Percentiles rank a stretch among this genome's conserved stretches.
phyloP scores from a whole-genome alignment of 2,329 filamentous ascomycete species.

The Stemphylium beticola region DNA sequence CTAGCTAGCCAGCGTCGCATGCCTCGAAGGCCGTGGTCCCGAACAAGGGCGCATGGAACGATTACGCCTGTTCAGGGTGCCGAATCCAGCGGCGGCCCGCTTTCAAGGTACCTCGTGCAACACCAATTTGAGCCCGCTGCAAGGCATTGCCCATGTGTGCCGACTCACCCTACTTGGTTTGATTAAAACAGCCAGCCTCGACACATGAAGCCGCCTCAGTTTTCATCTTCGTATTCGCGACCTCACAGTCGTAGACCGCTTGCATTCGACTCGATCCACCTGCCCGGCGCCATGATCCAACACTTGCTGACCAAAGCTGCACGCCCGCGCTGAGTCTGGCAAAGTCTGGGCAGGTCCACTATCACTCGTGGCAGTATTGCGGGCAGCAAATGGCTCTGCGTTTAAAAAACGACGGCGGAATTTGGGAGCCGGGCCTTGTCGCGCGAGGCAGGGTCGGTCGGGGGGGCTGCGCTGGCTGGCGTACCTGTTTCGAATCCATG shows the following conservation, averaged over 20 bases:
- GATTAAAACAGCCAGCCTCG: constrained; percentile 15
- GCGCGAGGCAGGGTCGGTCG: constrained; percentile 14
- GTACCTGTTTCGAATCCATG: constrained; percentile 43
- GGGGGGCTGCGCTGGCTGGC: constrained; percentile 22
- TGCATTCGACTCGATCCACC: constrained; percentile 10
- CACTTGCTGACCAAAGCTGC: constrained; percentile 34
- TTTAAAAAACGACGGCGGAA: constrained; percentile 42
- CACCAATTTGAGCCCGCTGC: constrained; percentile 36
- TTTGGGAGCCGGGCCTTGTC: constrained; percentile 37
- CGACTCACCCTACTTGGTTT: constrained; percentile 2
- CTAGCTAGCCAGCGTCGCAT: constrained; percentile 24
- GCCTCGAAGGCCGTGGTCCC: constrained; percentile 39
- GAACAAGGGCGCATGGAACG: constrained; percentile 44
- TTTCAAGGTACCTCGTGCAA: constrained; percentile 43
- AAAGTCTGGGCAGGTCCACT: constrained; percentile 33
- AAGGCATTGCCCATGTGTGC: constrained; percentile 32
- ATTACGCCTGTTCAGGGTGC: constrained; percentile 40
- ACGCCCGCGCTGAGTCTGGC: constrained; percentile 33
- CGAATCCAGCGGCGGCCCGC: constrained; percentile 39
- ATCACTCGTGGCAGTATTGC: constrained; percentile 36
- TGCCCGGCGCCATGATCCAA: constrained; percentile 23
- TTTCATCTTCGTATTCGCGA: not conserved
- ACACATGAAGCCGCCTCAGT: not conserved
- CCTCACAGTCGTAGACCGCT: constrained; percentile 5
- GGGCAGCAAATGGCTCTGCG: constrained; percentile 39